phyloP scores from a whole-genome alignment of 305 asterid species.

The Fraxinus sp. region DNA sequence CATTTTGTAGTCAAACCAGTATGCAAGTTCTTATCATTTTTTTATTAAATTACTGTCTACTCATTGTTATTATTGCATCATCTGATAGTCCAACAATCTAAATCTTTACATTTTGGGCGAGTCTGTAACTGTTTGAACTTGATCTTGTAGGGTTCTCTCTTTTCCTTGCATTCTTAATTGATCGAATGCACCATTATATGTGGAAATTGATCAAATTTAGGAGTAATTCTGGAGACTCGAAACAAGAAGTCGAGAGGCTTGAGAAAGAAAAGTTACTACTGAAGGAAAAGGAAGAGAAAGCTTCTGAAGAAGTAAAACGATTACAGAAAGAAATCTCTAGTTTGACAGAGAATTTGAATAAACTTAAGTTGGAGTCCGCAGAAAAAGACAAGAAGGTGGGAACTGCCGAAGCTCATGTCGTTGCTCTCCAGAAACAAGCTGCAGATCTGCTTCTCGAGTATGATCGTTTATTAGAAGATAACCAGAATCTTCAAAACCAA shows the following conservation, averaged over 20 bases:
- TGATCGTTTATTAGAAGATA: conserved; percentile 80
- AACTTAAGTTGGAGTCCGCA: conserved; percentile 53
- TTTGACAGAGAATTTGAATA: conserved; percentile 57
- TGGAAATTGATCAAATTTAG: conserved; percentile 56
- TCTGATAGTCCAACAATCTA: background rate
- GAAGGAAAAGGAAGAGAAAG: conserved; percentile 67
- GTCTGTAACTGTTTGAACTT: background rate
- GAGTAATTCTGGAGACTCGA: conserved; percentile 57
- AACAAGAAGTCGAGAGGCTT: conserved; percentile 62
- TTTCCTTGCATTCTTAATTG: conserved; percentile 80
- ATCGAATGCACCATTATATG: conserved; percentile 90
- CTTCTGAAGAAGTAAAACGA: conserved; percentile 53
- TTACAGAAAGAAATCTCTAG: conserved; percentile 49
- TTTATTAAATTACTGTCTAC: background rate
- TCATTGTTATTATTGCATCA: background rate
- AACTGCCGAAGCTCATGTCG: conserved; percentile 77
- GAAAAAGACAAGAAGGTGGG: conserved; percentile 70
- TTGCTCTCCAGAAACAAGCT: conserved; percentile 82
- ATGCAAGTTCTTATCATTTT: too few species aligned
- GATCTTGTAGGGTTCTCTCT: conserved; percentile 65
- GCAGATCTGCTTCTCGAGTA: conserved; percentile 86
- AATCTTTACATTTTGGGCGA: background rate
- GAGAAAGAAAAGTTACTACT: conserved; percentile 71
- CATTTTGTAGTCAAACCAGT: background rate
- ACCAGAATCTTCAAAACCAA: conserved; percentile 80